These are phyloP conservation scores for Pythium folliculosum DNA, from an alignment of 352 stramenopile species.

Conservation along the genomic window DNA sequence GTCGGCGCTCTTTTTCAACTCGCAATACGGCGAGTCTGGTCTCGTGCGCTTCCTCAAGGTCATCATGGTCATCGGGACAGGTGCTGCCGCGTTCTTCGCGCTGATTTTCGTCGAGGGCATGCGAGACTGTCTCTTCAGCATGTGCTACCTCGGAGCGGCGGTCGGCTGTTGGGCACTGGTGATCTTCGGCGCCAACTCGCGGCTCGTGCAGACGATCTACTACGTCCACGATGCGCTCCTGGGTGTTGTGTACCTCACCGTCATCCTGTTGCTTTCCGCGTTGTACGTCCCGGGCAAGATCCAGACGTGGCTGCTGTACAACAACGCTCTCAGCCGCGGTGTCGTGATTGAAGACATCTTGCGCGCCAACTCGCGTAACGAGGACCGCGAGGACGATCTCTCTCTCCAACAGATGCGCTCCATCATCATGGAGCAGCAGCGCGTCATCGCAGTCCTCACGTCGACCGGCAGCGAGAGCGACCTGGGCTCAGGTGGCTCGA, in stretches of 20 bases:
- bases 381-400: conserved; percentile 48
- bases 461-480: conserved; percentile 41
- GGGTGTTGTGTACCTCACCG: conserved; percentile 84
- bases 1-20: conserved; percentile 37
- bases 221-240: conserved; percentile 90
- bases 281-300: conserved; percentile 80
- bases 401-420: conserved; percentile 45
- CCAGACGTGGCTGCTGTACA: conserved; percentile 94
- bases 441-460: conserved; percentile 39
- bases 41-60: conserved; percentile 44
- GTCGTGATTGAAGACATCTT: conserved; percentile 95
- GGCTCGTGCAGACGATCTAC: conserved; percentile 87
- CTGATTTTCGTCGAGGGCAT: conserved; percentile 63
- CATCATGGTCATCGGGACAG: conserved; percentile 50
- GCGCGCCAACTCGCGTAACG: conserved; percentile 38
- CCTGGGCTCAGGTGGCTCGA: conserved; percentile 2
- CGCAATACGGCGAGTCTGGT: conserved; percentile 37
- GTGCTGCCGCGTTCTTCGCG: conserved; percentile 9
- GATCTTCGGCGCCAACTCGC: conserved; percentile 71
- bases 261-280: conserved; percentile 86
- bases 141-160: conserved; percentile 89
- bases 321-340: conserved; percentile 92
- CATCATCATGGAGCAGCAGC: conserved; percentile 54
- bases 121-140: conserved; percentile 78
- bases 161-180: conserved; percentile 61